phyloP scores from a whole-genome alignment of 192 early-diverging fungal species.

The Podila minutissima region DNA sequence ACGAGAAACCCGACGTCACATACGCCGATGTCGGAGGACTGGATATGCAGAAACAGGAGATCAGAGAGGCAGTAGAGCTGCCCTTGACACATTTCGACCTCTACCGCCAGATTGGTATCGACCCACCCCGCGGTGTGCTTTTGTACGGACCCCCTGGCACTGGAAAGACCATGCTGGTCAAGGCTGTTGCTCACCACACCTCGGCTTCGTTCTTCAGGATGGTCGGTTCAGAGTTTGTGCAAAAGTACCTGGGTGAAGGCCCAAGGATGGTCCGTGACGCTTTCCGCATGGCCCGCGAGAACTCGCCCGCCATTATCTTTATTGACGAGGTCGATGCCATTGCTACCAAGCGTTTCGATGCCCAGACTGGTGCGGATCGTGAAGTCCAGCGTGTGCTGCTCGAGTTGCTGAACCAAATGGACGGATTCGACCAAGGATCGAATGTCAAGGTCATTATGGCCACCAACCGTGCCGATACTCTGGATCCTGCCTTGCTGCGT shows the following conservation, averaged over 20 bases:
- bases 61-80: conserved; percentile 96
- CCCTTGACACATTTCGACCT: conserved; percentile 98
- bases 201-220: conserved; percentile 97
- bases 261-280: conserved; percentile 98
- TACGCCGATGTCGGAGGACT: conserved; percentile 88
- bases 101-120: conserved; percentile 98
- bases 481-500: conserved; percentile 96
- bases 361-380: conserved; percentile 97
- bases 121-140: conserved; percentile 98
- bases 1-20: conserved; percentile 84
- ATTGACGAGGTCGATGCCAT: conserved; percentile 99
- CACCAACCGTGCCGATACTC: conserved; percentile 96
- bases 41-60: conserved; percentile 93
- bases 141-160: conserved; percentile 99
- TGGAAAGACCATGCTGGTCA: conserved; percentile 99
- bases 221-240: conserved; percentile 98
- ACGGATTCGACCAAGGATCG: conserved; percentile 98
- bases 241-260: conserved; percentile 99
- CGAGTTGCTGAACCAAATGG: conserved; percentile 99
- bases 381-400: conserved; percentile 98
- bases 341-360: conserved; percentile 98
- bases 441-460: conserved; percentile 99
- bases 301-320: conserved; percentile 97
- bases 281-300: conserved; percentile 95
- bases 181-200: conserved; percentile 98